Conservation (phyloP, 2,329 filamentous ascomycete genomes). For the Pseudogymnoascus sp. region DNA sequence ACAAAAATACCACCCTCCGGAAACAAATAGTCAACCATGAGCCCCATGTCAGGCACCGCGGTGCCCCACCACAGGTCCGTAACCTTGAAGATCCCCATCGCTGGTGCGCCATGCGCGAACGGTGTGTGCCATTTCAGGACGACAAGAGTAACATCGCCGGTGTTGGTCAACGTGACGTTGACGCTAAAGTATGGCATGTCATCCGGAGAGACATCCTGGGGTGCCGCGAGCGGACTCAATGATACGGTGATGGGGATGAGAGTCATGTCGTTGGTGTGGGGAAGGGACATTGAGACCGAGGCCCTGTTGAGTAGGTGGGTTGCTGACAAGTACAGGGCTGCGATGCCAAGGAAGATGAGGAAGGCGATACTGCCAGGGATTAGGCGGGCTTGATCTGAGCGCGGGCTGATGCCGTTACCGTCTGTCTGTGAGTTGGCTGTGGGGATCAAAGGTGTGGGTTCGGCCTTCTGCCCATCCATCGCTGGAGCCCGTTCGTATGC, state of each 20-base stretch:
- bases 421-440: not conserved
- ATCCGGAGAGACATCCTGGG: not conserved
- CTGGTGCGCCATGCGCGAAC: slow-evolving; percentile 31
- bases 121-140: slow-evolving; percentile 35
- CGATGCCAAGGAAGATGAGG: not conserved
- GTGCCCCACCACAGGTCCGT: slow-evolving; percentile 13
- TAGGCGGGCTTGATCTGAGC: not conserved
- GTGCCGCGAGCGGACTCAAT: not conserved
- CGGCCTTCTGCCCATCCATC: not conserved
- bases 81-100: slow-evolving; percentile 31
- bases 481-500: not conserved
- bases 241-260: not conserved
- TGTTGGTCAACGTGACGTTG: slow-evolving; percentile 25
- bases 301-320: not conserved
- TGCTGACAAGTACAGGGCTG: not conserved
- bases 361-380: not conserved
- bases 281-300: not conserved
- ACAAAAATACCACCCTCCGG: not conserved
- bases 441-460: too few relatives aligned
- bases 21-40: not conserved
- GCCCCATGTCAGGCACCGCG: not conserved
- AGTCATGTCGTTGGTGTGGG: not conserved
- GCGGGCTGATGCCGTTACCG: not conserved
- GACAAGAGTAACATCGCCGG: slow-evolving; percentile 26
- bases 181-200: slow-evolving; percentile 14